A percentile compares a stretch with the other conserved stretches of the same genome.
Evolutionary conservation across 768 basidiomycete genomes (phyloP).

Genomic region (Cyclocybe aegerita): DNA sequence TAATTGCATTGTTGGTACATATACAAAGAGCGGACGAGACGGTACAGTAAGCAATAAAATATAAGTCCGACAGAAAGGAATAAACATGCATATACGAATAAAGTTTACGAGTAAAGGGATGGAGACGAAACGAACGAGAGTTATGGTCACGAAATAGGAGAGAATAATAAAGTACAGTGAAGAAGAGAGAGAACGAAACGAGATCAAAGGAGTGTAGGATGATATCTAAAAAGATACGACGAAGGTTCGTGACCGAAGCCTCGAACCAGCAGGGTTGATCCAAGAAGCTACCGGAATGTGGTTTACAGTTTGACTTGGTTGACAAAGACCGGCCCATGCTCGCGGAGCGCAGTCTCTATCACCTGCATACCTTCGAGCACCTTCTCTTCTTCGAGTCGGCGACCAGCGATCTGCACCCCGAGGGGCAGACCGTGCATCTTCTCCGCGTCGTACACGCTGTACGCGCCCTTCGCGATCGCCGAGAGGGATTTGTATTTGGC

Average conservation of each 20-base stretch:
- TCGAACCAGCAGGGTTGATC: not conserved
- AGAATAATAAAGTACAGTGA: not conserved
- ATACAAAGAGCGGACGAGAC: not conserved
- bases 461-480: conserved; percentile 35
- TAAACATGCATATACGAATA: conserved; percentile 6
- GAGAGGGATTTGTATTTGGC: conserved; percentile 31
- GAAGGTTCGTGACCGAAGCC: too few relatives aligned
- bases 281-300: conserved; percentile 1
- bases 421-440: conserved; percentile 70
- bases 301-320: conserved; percentile 18
- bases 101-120: not conserved
- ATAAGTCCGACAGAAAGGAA: not conserved
- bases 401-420: conserved; percentile 64
- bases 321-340: conserved; percentile 24
- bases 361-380: conserved; percentile 70
- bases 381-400: conserved; percentile 70
- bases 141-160: not conserved
- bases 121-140: not conserved
- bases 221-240: not conserved
- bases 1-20: not conserved
- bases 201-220: not conserved
- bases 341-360: conserved; percentile 34
- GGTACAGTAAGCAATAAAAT: not conserved
- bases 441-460: conserved; percentile 53
- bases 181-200: conserved; percentile 1